phyloP scores from a whole-genome alignment of 306 rosid species.

The Cucumis sativus region DNA sequence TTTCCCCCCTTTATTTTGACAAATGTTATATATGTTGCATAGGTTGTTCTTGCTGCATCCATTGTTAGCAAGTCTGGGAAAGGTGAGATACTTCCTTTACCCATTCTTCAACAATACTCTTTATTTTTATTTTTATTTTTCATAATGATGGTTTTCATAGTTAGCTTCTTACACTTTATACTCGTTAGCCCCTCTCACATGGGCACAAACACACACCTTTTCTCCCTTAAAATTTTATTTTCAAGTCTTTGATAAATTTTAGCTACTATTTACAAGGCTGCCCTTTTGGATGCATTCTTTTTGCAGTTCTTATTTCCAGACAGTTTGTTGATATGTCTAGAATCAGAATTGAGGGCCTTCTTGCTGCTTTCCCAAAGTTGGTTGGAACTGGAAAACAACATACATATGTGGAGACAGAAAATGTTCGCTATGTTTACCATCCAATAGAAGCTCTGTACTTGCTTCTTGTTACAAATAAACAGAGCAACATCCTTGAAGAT shows the following conservation, averaged over 20 bases:
- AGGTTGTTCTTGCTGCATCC: conserved; percentile 97
- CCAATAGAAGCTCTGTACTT: conserved; percentile 86
- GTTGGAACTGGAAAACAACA: conserved; percentile 94
- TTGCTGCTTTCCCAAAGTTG: conserved; percentile 94
- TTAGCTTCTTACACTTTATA: background rate
- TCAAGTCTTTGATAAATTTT: background rate
- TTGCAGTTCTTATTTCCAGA: conserved; percentile 84
- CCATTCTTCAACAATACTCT: background rate
- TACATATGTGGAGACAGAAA: conserved; percentile 89
- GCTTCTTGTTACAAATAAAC: conserved; percentile 92
- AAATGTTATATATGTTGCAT: conserved; percentile 10
- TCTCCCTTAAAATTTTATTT: background rate
- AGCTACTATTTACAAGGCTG: background rate
- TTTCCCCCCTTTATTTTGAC: background rate
- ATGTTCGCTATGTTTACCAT: conserved; percentile 94
- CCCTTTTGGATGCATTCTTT: background rate
- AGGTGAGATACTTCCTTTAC: conserved; percentile 37
- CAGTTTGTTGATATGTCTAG: conserved; percentile 92
- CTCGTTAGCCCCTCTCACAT: background rate
- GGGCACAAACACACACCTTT: background rate
- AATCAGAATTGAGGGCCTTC: conserved; percentile 93
- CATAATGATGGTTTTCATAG: background rate
- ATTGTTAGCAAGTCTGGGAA: conserved; percentile 83
- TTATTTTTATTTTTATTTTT: background rate
- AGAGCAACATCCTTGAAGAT: conserved; percentile 93